These are phyloP conservation scores for Glycine soja DNA, from an alignment of 306 rosid genomes.

Conservation along the genomic window DNA sequence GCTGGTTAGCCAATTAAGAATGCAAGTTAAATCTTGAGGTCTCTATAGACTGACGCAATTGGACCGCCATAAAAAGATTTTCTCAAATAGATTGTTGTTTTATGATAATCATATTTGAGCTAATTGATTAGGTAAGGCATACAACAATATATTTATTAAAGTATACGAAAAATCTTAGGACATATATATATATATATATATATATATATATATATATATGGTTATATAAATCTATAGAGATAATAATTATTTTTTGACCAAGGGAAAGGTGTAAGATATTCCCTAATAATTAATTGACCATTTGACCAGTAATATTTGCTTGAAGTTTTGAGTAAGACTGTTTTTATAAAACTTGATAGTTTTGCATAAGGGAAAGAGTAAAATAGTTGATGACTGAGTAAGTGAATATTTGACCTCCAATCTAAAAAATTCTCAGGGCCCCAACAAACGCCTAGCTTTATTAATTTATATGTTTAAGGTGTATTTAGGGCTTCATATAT, in stretches of 20 bases:
- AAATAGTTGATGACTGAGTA: neutral
- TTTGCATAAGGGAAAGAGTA: neutral
- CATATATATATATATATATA: neutral
- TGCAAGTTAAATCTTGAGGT: neutral
- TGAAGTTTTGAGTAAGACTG: neutral
- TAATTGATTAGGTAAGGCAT: slow-evolving; percentile 30
- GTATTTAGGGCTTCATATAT: neutral
- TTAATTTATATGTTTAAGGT: neutral
- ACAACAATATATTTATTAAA: too few species aligned
- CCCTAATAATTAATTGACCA: neutral
- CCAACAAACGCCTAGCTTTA: neutral
- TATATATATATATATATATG: neutral
- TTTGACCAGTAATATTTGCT: neutral
- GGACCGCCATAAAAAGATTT: slow-evolving; percentile 18
- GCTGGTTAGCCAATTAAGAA: slow-evolving; percentile 23
- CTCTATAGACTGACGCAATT: slow-evolving; percentile 41
- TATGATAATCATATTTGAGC: slow-evolving; percentile 1
- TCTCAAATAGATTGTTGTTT: neutral
- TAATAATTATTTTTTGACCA: slow-evolving; percentile 20
- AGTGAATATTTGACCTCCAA: neutral
- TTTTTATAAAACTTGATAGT: neutral
- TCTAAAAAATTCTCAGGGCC: neutral
- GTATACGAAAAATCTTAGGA: slow-evolving; percentile 7
- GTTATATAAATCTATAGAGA: neutral
- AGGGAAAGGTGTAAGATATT: neutral